Percentiles rank a stretch among this genome's conserved stretches.
Conservation (phyloP, 495 filamentous ascomycete genomes). For the Venustampulla echinocandica region DNA sequence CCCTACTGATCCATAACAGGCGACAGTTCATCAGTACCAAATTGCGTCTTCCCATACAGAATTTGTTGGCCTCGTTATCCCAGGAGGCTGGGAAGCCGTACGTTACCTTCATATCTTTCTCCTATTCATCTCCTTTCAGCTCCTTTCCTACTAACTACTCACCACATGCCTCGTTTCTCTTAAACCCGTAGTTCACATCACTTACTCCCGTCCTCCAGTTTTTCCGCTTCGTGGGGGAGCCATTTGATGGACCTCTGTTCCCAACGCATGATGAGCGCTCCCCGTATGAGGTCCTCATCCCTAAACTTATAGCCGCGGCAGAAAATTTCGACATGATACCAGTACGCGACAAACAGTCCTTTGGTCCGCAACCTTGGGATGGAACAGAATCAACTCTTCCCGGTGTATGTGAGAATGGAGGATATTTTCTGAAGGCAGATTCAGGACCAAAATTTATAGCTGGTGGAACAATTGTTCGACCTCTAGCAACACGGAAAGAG, state of each 20-base stretch:
- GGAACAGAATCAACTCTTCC: slow-evolving; percentile 34
- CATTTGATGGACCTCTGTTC: slow-evolving; percentile 40
- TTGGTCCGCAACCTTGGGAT: slow-evolving; percentile 34
- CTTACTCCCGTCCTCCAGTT: no score
- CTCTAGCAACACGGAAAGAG: slow-evolving; percentile 37
- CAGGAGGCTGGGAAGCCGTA: slow-evolving; percentile 47
- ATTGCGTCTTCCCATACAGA: slow-evolving; percentile 37
- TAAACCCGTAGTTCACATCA: no score
- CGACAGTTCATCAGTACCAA: slow-evolving; percentile 35
- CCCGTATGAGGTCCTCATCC: slow-evolving; percentile 29
- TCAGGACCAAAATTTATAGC: slow-evolving; percentile 35
- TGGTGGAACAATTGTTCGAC: slow-evolving; percentile 36
- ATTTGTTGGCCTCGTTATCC: slow-evolving; percentile 36
- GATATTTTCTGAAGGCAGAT: slow-evolving; percentile 35
- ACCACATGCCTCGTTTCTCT: no score
- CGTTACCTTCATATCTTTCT: no score
- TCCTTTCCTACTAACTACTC: no score
- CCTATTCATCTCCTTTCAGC: no score
- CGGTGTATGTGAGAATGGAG: slow-evolving; percentile 22
- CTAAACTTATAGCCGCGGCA: slow-evolving; percentile 43
- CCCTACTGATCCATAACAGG: slow-evolving; percentile 17
- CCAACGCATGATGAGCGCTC: slow-evolving; percentile 38
- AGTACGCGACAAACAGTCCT: slow-evolving; percentile 33
- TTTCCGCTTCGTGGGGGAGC: slow-evolving; percentile 41
- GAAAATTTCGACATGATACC: slow-evolving; percentile 41